Evolutionary conservation across 331 rosid genomes (phyloP), one percentile per base, ranked within the genome.

Genomic region (Ulmus americana): DNA sequence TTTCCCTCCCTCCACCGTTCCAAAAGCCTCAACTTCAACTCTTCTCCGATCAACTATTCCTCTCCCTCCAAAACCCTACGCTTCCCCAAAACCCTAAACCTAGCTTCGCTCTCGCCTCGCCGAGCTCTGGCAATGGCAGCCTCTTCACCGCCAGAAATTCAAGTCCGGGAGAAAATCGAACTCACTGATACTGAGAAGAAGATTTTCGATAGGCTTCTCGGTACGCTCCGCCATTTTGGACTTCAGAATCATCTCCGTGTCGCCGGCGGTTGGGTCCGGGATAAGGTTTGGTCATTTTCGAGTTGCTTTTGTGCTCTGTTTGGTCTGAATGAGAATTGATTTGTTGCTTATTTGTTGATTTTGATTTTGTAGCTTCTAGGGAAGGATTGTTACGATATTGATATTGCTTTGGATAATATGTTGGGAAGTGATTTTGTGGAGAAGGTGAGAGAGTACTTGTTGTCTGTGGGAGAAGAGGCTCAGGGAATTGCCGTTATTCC

Each of bases 241-340:
- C 95, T 87, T 44, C 60, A 72, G 45, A 85, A 78, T 61, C 83
- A 87, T 73, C 97, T 92, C 64, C 95, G 97, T 0, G 95, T 92
- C 10, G 98, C 98, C 15, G 97, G 98, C 53, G 98, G 98, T 61
- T 92, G 95, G 95, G 95, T 92, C 55, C 95, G 97, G 22, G 98
- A 92, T 65, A 89, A 92, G 95, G 97, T 92, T 18, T 28, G 3
- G 43, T 59, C 8, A 3, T 9, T 38, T 28, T 39, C 44, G 3
- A 18, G 56, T 1, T 3, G 5, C 22, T 44, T 63, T 42, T 13
- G 4, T 39, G 11, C 45, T 3, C 39, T 68, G 70, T 16, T 38
- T 64, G 13, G 51, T 45, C 2, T 12, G 13, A 18, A 4, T 39
- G 63, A 50, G 38, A 39, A 12, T 63, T 22, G 6, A 28, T 28